These are phyloP conservation scores for Mollisia scopiformis DNA, from an alignment of 2,329 filamentous ascomycete species.

Conservation along the genomic window DNA sequence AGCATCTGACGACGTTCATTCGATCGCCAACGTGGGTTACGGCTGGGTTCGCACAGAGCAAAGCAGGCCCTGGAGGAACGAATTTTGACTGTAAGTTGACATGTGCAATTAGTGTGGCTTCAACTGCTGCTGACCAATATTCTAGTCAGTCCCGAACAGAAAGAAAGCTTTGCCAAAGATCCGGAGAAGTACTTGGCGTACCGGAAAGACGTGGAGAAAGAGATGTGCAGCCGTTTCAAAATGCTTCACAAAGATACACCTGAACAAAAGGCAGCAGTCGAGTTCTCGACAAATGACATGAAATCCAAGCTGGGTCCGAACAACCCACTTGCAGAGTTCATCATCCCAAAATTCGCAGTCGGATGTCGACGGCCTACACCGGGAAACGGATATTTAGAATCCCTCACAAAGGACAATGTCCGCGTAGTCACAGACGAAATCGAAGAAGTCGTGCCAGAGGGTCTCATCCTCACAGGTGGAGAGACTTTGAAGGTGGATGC, in stretches of 20 bases:
- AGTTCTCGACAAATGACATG: slow-evolving; percentile 19
- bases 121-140: too few species aligned
- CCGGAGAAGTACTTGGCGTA: slow-evolving; percentile 29
- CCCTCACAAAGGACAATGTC: slow-evolving; percentile 20
- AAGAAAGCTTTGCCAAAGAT: slow-evolving; percentile 42
- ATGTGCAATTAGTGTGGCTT: neutral
- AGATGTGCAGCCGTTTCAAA: slow-evolving; percentile 20
- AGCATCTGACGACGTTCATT: neutral
- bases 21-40: slow-evolving; percentile 58
- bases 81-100: slow-evolving; percentile 5
- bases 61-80: slow-evolving; percentile 6
- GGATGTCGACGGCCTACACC: slow-evolving; percentile 64
- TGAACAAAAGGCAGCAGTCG: slow-evolving; percentile 15
- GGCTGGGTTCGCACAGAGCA: slow-evolving; percentile 26
- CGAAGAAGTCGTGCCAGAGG: slow-evolving; percentile 35
- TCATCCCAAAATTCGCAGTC: slow-evolving; percentile 77
- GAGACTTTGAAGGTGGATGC: slow-evolving; percentile 32
- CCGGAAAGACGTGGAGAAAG: slow-evolving; percentile 21
- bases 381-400: slow-evolving; percentile 41
- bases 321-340: slow-evolving; percentile 14
- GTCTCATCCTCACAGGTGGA: slow-evolving; percentile 37
- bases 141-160: slow-evolving; percentile 34
- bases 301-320: slow-evolving; percentile 26
- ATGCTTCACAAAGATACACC: slow-evolving; percentile 20
- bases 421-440: slow-evolving; percentile 26